Percentiles rank a stretch among this genome's conserved stretches.
Conservation (phyloP, 495 filamentous ascomycete genomes). For the Viridothelium virens region DNA sequence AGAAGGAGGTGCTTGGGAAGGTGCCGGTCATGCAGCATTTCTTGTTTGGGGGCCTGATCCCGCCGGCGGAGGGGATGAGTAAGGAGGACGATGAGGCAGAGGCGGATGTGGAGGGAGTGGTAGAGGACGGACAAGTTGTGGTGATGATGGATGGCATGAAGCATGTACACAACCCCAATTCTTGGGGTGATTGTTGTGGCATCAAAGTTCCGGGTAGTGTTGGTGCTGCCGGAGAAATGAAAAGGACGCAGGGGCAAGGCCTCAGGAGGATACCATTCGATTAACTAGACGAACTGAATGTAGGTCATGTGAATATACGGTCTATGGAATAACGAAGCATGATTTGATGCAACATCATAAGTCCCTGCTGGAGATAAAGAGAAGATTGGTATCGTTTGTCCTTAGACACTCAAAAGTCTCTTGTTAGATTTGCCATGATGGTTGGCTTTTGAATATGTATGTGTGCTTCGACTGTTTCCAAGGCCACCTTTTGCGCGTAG, state of each 20-base stretch:
- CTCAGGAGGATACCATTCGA: conserved; percentile 90
- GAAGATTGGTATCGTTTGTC: background rate
- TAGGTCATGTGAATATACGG: background rate
- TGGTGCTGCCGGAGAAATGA: conserved; percentile 81
- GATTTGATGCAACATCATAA: background rate
- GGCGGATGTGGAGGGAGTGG: conserved; percentile 38
- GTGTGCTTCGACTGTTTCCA: background rate
- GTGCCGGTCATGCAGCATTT: conserved; percentile 98
- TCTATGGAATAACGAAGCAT: background rate
- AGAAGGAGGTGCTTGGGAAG: conserved; percentile 85
- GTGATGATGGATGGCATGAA: conserved; percentile 57
- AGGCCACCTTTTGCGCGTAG: background rate
- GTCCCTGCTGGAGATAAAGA: background rate
- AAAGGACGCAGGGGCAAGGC: conserved; percentile 53
- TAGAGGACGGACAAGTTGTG: conserved; percentile 46
- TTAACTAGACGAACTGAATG: conserved; percentile 35
- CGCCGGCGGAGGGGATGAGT: conserved; percentile 75
- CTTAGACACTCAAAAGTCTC: background rate
- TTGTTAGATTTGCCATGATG: too few relatives aligned
- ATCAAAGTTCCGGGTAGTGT: conserved; percentile 95
- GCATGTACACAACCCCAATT: conserved; percentile 60
- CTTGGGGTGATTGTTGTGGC: conserved; percentile 95
- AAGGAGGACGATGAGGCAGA: conserved; percentile 42
- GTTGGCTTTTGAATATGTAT: background rate
- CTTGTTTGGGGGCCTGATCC: conserved; percentile 78